Conservation (phyloP, 2,329 filamentous ascomycete genomes). For the Venturiaceae sp. region DNA sequence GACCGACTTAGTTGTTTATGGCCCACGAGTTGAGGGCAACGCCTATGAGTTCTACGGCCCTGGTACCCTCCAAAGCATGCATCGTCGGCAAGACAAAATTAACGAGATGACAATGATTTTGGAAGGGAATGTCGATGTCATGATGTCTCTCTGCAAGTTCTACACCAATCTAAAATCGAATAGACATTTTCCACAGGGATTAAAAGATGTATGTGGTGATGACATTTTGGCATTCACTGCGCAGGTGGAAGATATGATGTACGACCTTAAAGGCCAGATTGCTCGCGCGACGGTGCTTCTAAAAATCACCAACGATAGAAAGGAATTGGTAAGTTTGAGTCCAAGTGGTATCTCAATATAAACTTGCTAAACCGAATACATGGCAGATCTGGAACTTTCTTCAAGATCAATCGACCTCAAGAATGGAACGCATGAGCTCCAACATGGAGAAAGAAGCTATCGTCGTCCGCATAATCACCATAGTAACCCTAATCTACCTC, state of each 20-base stretch:
- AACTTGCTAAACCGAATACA: not conserved
- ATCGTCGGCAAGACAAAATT: constrained; percentile 25
- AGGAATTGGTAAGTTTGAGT: constrained; percentile 15
- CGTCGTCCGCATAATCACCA: not conserved
- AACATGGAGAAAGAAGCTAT: constrained; percentile 17
- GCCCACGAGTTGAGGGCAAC: not conserved
- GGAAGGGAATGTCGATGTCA: constrained; percentile 28
- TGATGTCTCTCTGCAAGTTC: constrained; percentile 16
- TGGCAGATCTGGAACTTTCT: constrained; percentile 14
- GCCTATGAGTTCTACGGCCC: constrained; percentile 12
- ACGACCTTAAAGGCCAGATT: constrained; percentile 27
- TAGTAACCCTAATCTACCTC: not conserved
- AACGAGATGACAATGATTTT: constrained; percentile 27
- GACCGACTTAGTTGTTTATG: not conserved
- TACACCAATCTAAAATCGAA: constrained; percentile 12
- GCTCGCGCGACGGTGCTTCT: constrained; percentile 23
- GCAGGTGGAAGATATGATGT: constrained; percentile 23
- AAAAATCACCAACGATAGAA: constrained; percentile 25
- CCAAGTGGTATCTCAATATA: not conserved
- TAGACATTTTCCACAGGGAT: constrained; percentile 13
- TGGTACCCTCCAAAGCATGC: constrained; percentile 21
- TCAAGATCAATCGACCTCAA: constrained; percentile 15
- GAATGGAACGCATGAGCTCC: constrained; percentile 15
- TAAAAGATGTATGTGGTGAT: constrained; percentile 11
- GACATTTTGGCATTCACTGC: constrained; percentile 12